Base-by-base conservation (phyloP, 495 filamentous ascomycete species). In the Podospora pseudoanserina region DNA sequence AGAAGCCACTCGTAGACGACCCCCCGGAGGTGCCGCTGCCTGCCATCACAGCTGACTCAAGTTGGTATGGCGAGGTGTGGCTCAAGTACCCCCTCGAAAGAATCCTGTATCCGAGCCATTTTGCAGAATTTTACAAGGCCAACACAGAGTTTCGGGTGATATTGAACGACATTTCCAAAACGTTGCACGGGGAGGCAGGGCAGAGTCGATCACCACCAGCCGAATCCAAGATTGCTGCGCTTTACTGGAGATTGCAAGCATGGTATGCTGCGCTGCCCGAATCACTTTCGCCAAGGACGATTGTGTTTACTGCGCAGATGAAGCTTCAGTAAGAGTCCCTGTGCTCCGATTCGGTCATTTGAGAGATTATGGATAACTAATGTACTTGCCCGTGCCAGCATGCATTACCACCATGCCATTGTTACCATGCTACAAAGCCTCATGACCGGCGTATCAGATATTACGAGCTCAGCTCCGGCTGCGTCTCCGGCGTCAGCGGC, bases 281-380 rank as follows among this genome's bases (percentile, higher is more conserved):
- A 0, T 63, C 69, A 16, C 73, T 80, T 16, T 67, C 70, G 19
- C 75, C 79, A 4, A 72, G 65, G 27, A 74, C 69, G 57, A 70
- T 79, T 6, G 75, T 77, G 27, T 68, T 78, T 56, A 75, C 79
- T 1, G 73, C 75, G 28, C 79, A 80, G n/a, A 44, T 80, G 30
- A 76, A 77, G 63, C 72, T 79, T n/a, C 74, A 76, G 66, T 67
- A 26, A 20, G 66, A 34, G 34, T 18, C 11, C 26, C 60, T 23
- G 11, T 23, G 4, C 39, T 23, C 34, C 13, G 34, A 57, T 28
- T 19, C 15, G 23, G 23, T 23, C 23, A 23, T 57, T 0, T 57
- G 2, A 5, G 18, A 7, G 20, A 16, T 57, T 5, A 7, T 18
- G 18, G 16, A 23, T 16, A 57, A 18, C 54, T n/a, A n/a, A 23